These are phyloP conservation scores for Calonectria crousiana DNA, from an alignment of 2,329 filamentous ascomycete genomes.

Conservation along the genomic window DNA sequence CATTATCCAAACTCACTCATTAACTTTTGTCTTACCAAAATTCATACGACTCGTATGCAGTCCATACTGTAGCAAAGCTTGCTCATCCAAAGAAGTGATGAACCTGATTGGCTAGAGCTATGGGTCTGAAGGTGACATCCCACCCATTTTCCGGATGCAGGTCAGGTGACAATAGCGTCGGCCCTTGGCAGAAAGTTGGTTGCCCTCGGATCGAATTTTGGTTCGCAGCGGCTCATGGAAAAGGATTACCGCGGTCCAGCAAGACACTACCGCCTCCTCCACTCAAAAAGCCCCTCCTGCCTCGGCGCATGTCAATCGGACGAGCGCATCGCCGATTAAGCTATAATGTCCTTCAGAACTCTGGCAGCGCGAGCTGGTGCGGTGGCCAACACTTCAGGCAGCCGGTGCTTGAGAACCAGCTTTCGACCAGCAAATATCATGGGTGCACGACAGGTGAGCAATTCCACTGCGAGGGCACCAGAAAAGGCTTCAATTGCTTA, in stretches of 20 bases:
- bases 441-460: constrained; percentile 49
- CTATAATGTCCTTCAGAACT: constrained; percentile 69
- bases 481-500: constrained; percentile 11
- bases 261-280: constrained; percentile 28
- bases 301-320: constrained; percentile 49
- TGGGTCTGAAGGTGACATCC: neutral
- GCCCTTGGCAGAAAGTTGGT: constrained; percentile 32
- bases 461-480: neutral
- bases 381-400: constrained; percentile 59
- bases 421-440: constrained; percentile 79
- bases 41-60: neutral
- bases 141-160: neutral
- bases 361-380: constrained; percentile 66
- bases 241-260: constrained; percentile 48
- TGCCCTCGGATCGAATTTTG: constrained; percentile 43
- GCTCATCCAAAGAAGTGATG: neutral
- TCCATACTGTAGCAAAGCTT: neutral
- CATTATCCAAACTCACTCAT: neutral
- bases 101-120: neutral
- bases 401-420: constrained; percentile 55
- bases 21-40: neutral
- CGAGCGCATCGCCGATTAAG: constrained; percentile 52
- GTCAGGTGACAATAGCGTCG: constrained; percentile 37
- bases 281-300: constrained; percentile 27
- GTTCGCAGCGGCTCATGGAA: constrained; percentile 45